Conservation (phyloP, 148 eudicot genomes). For the Salicornia ramosissima region DNA sequence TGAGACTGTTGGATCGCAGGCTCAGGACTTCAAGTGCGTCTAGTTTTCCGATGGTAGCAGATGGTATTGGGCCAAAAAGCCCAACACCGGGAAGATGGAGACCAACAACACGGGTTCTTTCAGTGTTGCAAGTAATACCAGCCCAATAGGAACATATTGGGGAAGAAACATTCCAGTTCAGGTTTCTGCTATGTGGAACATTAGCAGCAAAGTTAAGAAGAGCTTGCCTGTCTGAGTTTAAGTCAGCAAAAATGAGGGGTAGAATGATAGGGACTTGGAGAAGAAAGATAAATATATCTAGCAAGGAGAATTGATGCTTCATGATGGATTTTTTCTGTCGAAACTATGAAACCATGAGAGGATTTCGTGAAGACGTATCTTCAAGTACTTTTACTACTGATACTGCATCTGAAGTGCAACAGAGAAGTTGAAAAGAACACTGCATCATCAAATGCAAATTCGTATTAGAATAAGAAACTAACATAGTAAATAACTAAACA, state of each 20-base stretch:
- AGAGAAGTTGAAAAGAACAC: not conserved
- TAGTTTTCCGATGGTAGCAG: slow-evolving; percentile 60
- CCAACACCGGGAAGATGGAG: slow-evolving; percentile 83
- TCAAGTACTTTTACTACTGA: not conserved
- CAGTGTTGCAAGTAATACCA: slow-evolving; percentile 63
- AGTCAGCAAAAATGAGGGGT: slow-evolving; percentile 40
- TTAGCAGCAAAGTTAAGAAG: slow-evolving; percentile 61
- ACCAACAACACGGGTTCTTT: slow-evolving; percentile 48
- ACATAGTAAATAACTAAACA: not conserved
- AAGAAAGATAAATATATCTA: slow-evolving; percentile 23
- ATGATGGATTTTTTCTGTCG: slow-evolving; percentile 25
- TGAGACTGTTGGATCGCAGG: slow-evolving; percentile 66
- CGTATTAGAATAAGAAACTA: slow-evolving; percentile 9
- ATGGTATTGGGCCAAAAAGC: slow-evolving; percentile 61
- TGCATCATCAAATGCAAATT: slow-evolving; percentile 14
- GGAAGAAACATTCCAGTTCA: slow-evolving; percentile 55
- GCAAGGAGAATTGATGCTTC: slow-evolving; percentile 31
- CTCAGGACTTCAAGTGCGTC: slow-evolving; percentile 68
- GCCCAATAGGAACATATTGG: slow-evolving; percentile 72
- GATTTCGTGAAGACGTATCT: not conserved
- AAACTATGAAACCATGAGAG: not conserved
- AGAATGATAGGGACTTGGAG: slow-evolving; percentile 30
- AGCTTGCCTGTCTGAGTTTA: slow-evolving; percentile 63
- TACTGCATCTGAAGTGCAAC: not conserved
- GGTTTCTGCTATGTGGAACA: slow-evolving; percentile 60